Evolutionary conservation across 179 eudicot species (phyloP).

Genomic region (Silene coronaria): DNA sequence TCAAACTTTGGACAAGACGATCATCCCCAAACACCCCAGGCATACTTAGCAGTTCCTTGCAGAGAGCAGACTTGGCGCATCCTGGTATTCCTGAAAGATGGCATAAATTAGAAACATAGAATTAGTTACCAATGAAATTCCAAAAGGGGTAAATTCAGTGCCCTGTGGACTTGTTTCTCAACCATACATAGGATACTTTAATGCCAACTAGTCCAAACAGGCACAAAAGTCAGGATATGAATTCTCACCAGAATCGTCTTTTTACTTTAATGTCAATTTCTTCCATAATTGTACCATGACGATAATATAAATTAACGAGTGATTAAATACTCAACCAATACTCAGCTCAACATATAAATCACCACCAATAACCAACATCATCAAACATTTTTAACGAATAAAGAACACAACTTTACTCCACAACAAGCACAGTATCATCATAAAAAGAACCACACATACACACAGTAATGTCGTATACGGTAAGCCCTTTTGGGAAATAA

Average conservation of each 20-base stretch:
- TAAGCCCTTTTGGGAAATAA: too few species aligned
- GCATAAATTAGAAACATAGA: neutral
- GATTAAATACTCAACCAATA: neutral
- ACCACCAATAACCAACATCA: neutral
- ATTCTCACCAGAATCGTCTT: neutral
- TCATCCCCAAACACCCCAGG: constrained; percentile 64
- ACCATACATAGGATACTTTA: neutral
- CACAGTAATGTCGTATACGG: too few species aligned
- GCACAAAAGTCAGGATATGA: neutral
- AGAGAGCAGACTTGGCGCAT: constrained; percentile 84
- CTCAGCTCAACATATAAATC: neutral
- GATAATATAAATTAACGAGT: neutral
- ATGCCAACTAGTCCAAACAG: neutral
- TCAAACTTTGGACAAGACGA: constrained; percentile 70
- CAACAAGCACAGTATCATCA: too few species aligned
- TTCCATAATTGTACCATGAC: neutral
- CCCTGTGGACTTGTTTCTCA: neutral
- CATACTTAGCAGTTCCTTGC: constrained; percentile 62
- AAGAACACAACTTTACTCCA: neutral
- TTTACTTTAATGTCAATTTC: neutral
- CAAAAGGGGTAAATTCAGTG: neutral
- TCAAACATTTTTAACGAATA: neutral
- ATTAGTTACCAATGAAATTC: neutral
- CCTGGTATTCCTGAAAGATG: constrained; percentile 60
- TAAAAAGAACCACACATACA: too few species aligned